These are phyloP conservation scores for Starmerella asiatica DNA, from an alignment of 805 yeast genomes.

Conservation along the genomic window DNA sequence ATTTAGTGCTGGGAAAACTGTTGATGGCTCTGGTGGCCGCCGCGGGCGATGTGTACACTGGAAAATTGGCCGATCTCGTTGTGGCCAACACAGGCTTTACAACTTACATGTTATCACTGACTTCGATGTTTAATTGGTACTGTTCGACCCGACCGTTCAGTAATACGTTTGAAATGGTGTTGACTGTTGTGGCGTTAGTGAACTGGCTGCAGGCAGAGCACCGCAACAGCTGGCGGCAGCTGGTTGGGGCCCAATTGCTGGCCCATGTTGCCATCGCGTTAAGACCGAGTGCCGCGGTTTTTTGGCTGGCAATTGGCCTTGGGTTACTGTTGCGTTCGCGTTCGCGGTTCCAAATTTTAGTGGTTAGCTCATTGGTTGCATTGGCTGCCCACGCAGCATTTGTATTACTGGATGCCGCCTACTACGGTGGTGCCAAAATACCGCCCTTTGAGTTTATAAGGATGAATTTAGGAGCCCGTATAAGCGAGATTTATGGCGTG, in stretches of 20 bases:
- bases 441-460: conserved; percentile 13
- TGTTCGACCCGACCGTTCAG: conserved; percentile 71
- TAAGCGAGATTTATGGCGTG: conserved; percentile 45
- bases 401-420: conserved; percentile 3
- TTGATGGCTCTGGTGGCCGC: conserved; percentile 59
- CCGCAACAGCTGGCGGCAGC: conserved; percentile 13
- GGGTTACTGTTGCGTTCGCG: conserved; percentile 14
- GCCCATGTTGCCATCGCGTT: conserved; percentile 56
- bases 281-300: conserved; percentile 69
- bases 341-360: background rate
- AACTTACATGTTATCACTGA: conserved; percentile 33
- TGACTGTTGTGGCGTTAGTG: conserved; percentile 52
- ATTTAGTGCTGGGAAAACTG: conserved; percentile 42
- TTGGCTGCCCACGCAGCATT: conserved; percentile 5
- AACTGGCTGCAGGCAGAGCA: conserved; percentile 51
- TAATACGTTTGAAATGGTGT: conserved; percentile 62
- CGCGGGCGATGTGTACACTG: conserved; percentile 51
- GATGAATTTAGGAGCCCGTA: conserved; percentile 11
- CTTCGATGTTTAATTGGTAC: conserved; percentile 72
- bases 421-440: conserved; percentile 1
- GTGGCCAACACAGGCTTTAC: background rate
- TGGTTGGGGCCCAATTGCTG: conserved; percentile 31
- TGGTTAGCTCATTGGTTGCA: conserved; percentile 1
- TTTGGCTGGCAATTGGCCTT: conserved; percentile 59
- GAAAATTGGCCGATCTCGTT: conserved; percentile 33